Percentiles rank a stretch among this genome's conserved stretches.
Evolutionary conservation across 106 monocot genomes (phyloP).

Genomic region (Narthecium ossifragum): DNA sequence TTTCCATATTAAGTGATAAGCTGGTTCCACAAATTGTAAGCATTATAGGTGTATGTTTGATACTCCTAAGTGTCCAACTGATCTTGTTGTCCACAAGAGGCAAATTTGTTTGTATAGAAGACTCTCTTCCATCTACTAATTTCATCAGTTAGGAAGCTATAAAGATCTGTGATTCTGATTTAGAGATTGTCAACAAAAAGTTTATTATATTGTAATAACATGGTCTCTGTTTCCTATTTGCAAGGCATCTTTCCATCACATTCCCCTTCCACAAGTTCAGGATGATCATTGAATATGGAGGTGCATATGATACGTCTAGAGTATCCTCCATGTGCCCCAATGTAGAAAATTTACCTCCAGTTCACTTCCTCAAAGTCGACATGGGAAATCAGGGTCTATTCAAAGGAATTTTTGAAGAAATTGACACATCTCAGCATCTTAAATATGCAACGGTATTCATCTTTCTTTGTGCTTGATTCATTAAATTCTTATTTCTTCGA

Average conservation of each 20-base stretch:
- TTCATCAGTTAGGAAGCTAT: no score
- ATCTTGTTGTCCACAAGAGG: no score
- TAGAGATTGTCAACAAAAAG: no score
- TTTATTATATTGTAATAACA: no score
- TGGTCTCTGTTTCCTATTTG: conserved; percentile 8
- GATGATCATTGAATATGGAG: conserved; percentile 75
- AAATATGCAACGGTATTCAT: conserved; percentile 28
- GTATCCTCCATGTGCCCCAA: conserved; percentile 31
- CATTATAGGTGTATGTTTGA: no score
- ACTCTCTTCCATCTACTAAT: no score
- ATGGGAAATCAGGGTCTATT: conserved; percentile 26
- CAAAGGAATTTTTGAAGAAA: conserved; percentile 42
- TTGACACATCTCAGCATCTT: conserved; percentile 17
- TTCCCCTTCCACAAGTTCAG: conserved; percentile 57
- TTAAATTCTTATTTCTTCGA: no score
- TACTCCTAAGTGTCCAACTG: no score
- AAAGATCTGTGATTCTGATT: no score
- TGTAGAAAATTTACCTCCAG: conserved; percentile 20
- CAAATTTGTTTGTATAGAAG: no score
- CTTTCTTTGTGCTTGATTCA: not conserved
- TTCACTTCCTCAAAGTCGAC: conserved; percentile 49
- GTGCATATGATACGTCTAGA: conserved; percentile 38
- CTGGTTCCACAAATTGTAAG: no score
- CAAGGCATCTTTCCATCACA: conserved; percentile 41
- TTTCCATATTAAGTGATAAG: no score